A percentile compares a stretch with the other conserved stretches of the same genome.
Evolutionary conservation across 2,329 filamentous ascomycete species (phyloP).

Genomic region (Trichoderma sp.): DNA sequence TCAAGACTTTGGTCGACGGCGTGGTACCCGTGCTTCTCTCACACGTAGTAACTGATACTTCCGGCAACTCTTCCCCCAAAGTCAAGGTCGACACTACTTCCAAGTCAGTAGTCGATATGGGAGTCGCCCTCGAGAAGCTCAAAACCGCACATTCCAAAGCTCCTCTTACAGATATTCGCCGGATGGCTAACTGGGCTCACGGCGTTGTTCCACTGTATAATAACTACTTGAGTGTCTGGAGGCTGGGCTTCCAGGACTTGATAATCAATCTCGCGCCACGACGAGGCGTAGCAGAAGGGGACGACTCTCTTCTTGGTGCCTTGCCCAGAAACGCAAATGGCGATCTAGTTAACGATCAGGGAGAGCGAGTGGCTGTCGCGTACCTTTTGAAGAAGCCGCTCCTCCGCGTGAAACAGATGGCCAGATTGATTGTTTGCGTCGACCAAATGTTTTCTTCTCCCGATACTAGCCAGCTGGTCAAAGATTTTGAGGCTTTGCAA

Average conservation of each 20-base stretch:
- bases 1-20: slow-evolving; percentile 90
- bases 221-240: slow-evolving; percentile 85
- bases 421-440: slow-evolving; percentile 76
- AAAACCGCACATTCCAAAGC: slow-evolving; percentile 79
- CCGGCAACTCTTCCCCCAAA: slow-evolving; percentile 57
- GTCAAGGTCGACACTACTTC: slow-evolving; percentile 65
- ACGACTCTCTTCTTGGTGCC: slow-evolving; percentile 60
- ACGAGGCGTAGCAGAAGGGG: slow-evolving; percentile 53
- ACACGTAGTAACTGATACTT: slow-evolving; percentile 75
- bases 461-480: slow-evolving; percentile 44
- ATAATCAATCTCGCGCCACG: slow-evolving; percentile 87
- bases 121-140: slow-evolving; percentile 81
- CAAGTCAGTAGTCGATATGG: slow-evolving; percentile 92
- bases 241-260: slow-evolving; percentile 90
- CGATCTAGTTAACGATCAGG: slow-evolving; percentile 70
- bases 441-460: slow-evolving; percentile 56
- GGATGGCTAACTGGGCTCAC: slow-evolving; percentile 79
- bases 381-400: slow-evolving; percentile 88
- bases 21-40: slow-evolving; percentile 90
- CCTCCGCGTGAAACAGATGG: slow-evolving; percentile 82
- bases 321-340: slow-evolving; percentile 65
- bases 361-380: slow-evolving; percentile 90
- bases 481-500: slow-evolving; percentile 70
- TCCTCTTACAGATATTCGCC: slow-evolving; percentile 70
- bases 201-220: slow-evolving; percentile 76